Percentiles rank a stretch among this genome's conserved stretches.
These are phyloP conservation scores for Candida sonorensis DNA, from an alignment of 805 yeast species.

Conservation along the genomic window DNA sequence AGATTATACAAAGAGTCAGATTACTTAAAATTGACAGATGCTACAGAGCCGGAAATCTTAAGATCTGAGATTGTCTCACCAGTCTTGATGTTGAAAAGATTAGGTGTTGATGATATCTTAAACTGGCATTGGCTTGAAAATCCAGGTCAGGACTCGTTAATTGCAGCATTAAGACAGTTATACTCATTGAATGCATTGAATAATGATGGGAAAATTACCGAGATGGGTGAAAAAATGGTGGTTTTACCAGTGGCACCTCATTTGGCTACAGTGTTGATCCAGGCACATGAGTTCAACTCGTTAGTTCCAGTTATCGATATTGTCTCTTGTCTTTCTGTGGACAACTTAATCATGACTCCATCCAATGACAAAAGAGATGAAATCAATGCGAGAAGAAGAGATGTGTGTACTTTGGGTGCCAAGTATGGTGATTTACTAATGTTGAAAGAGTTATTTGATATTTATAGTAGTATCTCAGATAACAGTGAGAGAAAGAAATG, in stretches of 20 bases:
- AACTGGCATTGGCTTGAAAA: conserved; percentile 91
- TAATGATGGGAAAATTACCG: conserved; percentile 69
- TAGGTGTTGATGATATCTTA: conserved; percentile 76
- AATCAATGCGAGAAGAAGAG: conserved; percentile 66
- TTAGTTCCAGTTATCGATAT: conserved; percentile 74
- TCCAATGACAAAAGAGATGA: conserved; percentile 77
- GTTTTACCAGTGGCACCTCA: conserved; percentile 90
- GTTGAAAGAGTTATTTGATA: conserved; percentile 69
- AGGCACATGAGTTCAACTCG: conserved; percentile 49
- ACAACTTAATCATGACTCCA: conserved; percentile 77
- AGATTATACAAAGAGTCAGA: conserved; percentile 74
- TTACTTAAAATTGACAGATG: conserved; percentile 54
- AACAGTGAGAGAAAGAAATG: conserved; percentile 60
- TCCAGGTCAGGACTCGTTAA: conserved; percentile 74
- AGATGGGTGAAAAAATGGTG: conserved; percentile 80
- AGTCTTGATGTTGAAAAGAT: conserved; percentile 71
- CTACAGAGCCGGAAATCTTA: conserved; percentile 90
- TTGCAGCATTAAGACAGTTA: conserved; percentile 71
- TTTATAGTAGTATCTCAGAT: conserved; percentile 39
- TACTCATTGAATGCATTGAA: conserved; percentile 75
- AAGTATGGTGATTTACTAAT: conserved; percentile 78
- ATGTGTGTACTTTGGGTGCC: conserved; percentile 62
- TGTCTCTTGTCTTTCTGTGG: conserved; percentile 89
- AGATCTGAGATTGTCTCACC: conserved; percentile 84
- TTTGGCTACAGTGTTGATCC: conserved; percentile 74